These are phyloP conservation scores for Plantago elongata DNA, from an alignment of 257 asterid genomes.

Conservation along the genomic window DNA sequence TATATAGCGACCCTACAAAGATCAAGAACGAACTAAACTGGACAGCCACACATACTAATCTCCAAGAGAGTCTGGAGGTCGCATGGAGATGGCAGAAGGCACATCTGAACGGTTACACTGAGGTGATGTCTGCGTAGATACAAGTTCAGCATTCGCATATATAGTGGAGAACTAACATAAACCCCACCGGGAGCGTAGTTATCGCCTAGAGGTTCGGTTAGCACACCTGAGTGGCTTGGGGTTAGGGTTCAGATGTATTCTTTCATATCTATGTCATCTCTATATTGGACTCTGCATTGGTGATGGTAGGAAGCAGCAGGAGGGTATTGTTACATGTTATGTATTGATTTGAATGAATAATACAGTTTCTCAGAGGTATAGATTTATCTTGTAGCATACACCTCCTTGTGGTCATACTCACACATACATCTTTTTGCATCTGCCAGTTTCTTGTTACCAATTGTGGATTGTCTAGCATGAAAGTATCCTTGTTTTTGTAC, in stretches of 20 bases:
- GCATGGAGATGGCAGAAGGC: constrained; percentile 99
- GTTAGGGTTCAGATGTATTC: neutral
- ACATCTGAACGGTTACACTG: constrained; percentile 64
- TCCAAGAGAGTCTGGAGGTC: constrained; percentile 56
- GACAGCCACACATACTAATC: constrained; percentile 73
- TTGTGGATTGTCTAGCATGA: too few species aligned
- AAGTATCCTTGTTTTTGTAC: too few species aligned
- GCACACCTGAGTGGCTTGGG: neutral
- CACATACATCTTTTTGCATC: too few species aligned
- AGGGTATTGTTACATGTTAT: neutral
- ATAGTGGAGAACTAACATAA: constrained; percentile 32
- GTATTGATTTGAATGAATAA: neutral
- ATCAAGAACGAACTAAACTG: constrained; percentile 71
- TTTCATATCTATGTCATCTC: neutral
- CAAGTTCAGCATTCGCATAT: constrained; percentile 19
- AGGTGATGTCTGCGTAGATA: constrained; percentile 38
- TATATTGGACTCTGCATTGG: neutral
- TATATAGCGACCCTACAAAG: constrained; percentile 74
- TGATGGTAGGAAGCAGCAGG: neutral
- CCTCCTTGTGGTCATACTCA: too few species aligned
- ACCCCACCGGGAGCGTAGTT: constrained; percentile 7
- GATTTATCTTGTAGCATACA: constrained; percentile 1
- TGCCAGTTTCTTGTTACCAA: too few species aligned
- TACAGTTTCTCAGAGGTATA: constrained; percentile 1
- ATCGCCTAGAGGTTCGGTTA: constrained; percentile 16